Evolutionary conservation across 1,284 basidiomycete genomes (phyloP), one percentile per base, ranked within the genome.

Genomic region (Violaceomyces palustris): DNA sequence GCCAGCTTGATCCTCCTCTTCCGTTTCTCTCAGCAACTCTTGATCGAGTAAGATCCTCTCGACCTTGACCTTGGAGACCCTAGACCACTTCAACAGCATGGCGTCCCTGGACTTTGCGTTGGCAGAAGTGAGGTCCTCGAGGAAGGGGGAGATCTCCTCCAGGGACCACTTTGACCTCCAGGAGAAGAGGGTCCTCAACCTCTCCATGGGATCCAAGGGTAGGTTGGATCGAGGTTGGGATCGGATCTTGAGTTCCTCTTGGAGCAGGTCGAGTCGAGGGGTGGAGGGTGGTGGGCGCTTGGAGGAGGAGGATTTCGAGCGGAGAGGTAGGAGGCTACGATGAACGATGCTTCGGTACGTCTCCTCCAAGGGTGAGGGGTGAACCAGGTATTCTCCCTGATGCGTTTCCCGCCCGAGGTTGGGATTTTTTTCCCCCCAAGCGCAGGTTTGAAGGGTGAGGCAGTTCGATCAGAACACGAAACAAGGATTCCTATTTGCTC

Each of bases 81-180:
- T 42, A 3, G 53, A 42, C 28, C 56, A 66, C 37, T 67, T 70
- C 12, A 70, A 39, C 36, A 70, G 31, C 15, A 70, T 42, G 3
- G 40, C 36, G 26, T 70, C 67, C 29, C 52, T 38, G 33, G 51
- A 51, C 37, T 63, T 59, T 2, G 24, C 37, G 26, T 64, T n/a
- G n/a, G n/a, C 42, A 8, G 50, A 38, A 12, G 60, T 52, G 9
- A 70, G 42, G 17, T 60, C 55, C 10, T 56, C 35, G 26, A 72
- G 39, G 22, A 68, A 72, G 83, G 72, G 72, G 9, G 53, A 32
- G 10, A 74, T 56, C 26, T 74, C 71, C 11, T 64, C 53, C 2
- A 61, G 57, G 25, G 58, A 42, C 72, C 72, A 74, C 18, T 51
- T 39, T 3, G 64, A 27, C 6, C 69, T 50, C 15, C 65, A 48